phyloP scores from a whole-genome alignment of 202 grass and related monocot genomes.

The Schoenoplectus tabernaemontani region DNA sequence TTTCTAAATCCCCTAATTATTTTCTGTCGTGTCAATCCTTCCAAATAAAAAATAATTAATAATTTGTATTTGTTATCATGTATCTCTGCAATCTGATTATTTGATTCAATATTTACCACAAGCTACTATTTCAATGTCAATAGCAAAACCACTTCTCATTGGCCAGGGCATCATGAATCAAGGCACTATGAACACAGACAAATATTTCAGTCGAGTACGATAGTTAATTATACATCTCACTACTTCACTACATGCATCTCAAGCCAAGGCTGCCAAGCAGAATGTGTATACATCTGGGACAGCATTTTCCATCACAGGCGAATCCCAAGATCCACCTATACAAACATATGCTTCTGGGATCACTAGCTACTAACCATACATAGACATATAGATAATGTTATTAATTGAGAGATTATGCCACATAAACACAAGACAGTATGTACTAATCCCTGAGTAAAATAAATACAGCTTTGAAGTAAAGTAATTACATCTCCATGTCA shows the following conservation, averaged over 20 bases:
- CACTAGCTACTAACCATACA: neutral
- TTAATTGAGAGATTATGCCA: neutral
- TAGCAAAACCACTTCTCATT: neutral
- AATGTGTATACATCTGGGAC: neutral
- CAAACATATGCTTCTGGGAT: neutral
- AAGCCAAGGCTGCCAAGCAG: neutral
- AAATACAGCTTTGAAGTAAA: neutral
- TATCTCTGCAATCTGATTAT: neutral
- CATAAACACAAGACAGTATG: neutral
- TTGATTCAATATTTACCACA: neutral
- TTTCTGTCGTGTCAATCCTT: too few species aligned
- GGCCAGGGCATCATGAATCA: neutral
- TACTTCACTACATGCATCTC: neutral
- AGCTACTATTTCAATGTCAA: neutral
- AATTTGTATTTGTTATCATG: neutral
- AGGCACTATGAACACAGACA: neutral
- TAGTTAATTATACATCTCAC: neutral
- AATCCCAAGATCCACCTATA: neutral
- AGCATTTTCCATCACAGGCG: neutral
- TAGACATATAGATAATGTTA: neutral
- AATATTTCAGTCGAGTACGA: neutral
- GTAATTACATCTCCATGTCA: conserved; percentile 86
- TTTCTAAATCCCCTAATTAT: too few species aligned
- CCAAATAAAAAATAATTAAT: too few species aligned
- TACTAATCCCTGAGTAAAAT: neutral